A percentile compares a stretch with the other conserved stretches of the same genome.
These are phyloP conservation scores for Magnaporthiopsis incrustans DNA, from an alignment of 2,329 filamentous ascomycete genomes.

Conservation along the genomic window DNA sequence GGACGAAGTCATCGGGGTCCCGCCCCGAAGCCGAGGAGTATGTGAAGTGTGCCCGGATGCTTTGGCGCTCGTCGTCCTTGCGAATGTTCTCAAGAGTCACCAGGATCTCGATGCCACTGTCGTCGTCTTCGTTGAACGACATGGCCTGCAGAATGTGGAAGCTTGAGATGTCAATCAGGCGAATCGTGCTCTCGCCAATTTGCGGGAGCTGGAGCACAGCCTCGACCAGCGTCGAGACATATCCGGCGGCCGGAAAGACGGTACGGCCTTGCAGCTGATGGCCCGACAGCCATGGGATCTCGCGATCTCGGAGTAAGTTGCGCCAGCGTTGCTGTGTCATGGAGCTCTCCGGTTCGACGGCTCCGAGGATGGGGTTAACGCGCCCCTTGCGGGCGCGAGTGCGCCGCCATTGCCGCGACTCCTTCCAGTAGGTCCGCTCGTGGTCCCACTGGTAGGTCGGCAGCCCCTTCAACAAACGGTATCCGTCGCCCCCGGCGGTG, in stretches of 20 bases:
- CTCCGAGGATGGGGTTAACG: conserved; percentile 11
- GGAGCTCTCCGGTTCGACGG: not conserved
- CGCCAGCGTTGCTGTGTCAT: conserved; percentile 20
- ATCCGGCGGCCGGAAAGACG: conserved; percentile 26
- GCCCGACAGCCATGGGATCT: conserved; percentile 30
- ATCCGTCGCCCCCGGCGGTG: not conserved
- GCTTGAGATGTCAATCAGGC: not conserved
- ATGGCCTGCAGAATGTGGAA: conserved; percentile 1
- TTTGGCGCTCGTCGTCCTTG: not conserved
- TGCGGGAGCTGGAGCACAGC: not conserved
- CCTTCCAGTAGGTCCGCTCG: conserved; percentile 3
- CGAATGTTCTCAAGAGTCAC: not conserved
- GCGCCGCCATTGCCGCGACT: conserved; percentile 8
- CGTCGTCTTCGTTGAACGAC: not conserved
- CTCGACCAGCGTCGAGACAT: conserved; percentile 3
- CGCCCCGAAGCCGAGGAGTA: not conserved
- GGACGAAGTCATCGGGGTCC: not conserved
- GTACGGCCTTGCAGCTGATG: conserved; percentile 27
- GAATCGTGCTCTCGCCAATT: not conserved
- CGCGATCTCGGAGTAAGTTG: conserved; percentile 15
- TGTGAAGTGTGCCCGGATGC: not conserved
- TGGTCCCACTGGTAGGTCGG: conserved; percentile 11
- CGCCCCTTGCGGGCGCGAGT: not conserved
- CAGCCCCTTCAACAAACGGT: not conserved
- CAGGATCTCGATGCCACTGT: not conserved